Percentiles rank a stretch among this genome's conserved stretches.
phyloP scores from a whole-genome alignment of 2,329 filamentous ascomycete species.

The Neonectria magnoliae region DNA sequence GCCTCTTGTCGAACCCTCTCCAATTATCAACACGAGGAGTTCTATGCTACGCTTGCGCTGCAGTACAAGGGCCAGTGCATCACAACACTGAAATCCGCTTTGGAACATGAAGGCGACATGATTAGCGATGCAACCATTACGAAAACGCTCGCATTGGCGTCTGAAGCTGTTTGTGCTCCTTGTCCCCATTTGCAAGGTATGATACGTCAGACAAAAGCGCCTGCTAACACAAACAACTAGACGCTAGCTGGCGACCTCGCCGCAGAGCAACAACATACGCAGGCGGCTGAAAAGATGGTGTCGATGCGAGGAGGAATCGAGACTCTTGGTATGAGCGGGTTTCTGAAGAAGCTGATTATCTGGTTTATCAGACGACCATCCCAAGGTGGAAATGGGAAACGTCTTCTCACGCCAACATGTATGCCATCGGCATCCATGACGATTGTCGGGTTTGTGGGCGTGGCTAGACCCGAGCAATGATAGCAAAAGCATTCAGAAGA shows the following conservation, averaged over 20 bases:
- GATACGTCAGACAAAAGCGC: too few species aligned
- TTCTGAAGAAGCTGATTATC: slow-evolving; percentile 5
- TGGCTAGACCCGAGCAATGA: background rate
- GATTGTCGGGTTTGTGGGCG: background rate
- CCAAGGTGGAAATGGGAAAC: background rate
- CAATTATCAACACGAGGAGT: slow-evolving; percentile 12
- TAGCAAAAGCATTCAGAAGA: too few species aligned
- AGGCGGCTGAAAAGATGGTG: slow-evolving; percentile 14
- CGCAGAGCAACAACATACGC: background rate
- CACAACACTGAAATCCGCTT: slow-evolving; percentile 12
- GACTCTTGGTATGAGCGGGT: background rate
- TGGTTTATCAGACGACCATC: slow-evolving; percentile 6
- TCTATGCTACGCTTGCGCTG: slow-evolving; percentile 8
- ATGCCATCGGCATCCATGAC: background rate
- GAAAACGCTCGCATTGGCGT: slow-evolving; percentile 29
- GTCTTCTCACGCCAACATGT: background rate
- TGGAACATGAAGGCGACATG: slow-evolving; percentile 15
- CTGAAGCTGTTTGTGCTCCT: slow-evolving; percentile 7
- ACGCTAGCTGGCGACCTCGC: background rate
- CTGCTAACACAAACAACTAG: background rate
- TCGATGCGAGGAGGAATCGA: slow-evolving; percentile 6
- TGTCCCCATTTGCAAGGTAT: too few species aligned
- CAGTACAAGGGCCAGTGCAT: slow-evolving; percentile 32
- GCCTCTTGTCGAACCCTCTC: slow-evolving; percentile 30
- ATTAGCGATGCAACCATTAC: slow-evolving; percentile 35